A percentile compares a stretch with the other conserved stretches of the same genome.
These are phyloP conservation scores for Truncatella angustata DNA, from an alignment of 2,329 filamentous ascomycete genomes.

Conservation along the genomic window DNA sequence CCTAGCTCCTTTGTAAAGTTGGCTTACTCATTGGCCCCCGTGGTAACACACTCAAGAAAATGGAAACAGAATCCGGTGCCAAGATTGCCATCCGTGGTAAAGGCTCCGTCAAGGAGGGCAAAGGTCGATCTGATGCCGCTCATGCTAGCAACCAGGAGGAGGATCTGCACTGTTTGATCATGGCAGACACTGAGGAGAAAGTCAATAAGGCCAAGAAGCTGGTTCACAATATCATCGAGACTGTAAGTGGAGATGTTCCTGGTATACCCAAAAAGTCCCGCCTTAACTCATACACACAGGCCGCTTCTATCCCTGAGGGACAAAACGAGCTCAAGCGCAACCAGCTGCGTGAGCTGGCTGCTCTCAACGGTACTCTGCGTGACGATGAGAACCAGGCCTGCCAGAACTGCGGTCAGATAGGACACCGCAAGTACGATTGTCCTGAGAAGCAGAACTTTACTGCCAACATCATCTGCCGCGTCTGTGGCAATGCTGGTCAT, in stretches of 20 bases:
- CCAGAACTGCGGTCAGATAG: slow-evolving; percentile 98
- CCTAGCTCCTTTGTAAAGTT: slow-evolving; percentile 89
- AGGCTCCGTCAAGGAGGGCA: slow-evolving; percentile 99
- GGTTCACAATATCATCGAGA: slow-evolving; percentile 98
- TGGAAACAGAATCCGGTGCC: slow-evolving; percentile 95
- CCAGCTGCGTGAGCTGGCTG: slow-evolving; percentile 94
- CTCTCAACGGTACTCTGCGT: slow-evolving; percentile 96
- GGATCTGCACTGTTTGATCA: slow-evolving; percentile 97
- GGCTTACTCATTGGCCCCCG: slow-evolving; percentile 99
- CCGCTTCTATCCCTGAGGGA: slow-evolving; percentile 95
- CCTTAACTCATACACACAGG: too few species aligned
- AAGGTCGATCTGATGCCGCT: slow-evolving; percentile 96
- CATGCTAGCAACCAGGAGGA: slow-evolving; percentile 99
- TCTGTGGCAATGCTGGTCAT: slow-evolving; percentile 96
- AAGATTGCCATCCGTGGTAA: slow-evolving; percentile 99
- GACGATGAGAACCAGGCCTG: slow-evolving; percentile 99
- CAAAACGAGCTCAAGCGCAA: slow-evolving; percentile 99
- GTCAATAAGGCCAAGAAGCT: slow-evolving; percentile 98
- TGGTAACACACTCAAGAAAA: slow-evolving; percentile 99
- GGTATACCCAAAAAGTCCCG: too few species aligned
- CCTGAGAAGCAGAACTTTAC: slow-evolving; percentile 97
- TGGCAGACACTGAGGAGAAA: slow-evolving; percentile 99
- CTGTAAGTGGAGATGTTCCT: slow-evolving; percentile 72
- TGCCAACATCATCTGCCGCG: slow-evolving; percentile 98
- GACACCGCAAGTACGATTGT: slow-evolving; percentile 98